Evolutionary conservation across 495 filamentous ascomycete genomes (phyloP), one percentile per base, ranked within the genome.

Genomic region (Aspergillus egyptiacus): DNA sequence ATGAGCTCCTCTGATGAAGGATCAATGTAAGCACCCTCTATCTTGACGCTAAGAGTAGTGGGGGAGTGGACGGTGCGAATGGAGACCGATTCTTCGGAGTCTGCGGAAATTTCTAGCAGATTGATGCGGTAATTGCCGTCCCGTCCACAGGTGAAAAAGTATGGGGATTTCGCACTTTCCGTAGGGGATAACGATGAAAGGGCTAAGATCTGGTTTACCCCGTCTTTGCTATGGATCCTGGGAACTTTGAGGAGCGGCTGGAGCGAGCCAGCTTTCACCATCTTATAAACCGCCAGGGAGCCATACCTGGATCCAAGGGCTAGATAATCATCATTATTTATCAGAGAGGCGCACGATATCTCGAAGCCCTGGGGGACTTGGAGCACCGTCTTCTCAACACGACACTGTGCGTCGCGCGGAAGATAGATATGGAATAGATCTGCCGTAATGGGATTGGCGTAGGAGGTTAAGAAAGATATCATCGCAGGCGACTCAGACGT

Each of bases 81-180:
- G 3, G 49, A 46, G 5, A 69, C n/a, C 1, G 42, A 6, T 19
- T 49, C 27, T 5, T 46, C 11, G 8, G 25, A 34, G 6, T 57
- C 38, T 6, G 40, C 34, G 6, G 11, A n/a, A 33, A 46, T 14
- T 8, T 56, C 33, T 2, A 68, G 3, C 25, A 59, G 45, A 50
- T 78, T 74, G 36, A 91, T 73, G 24, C 82, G 77, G 54, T 83
- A 89, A 25, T 64, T 76, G 0, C 89, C 87, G 64, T 95, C 85
- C 33, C 91, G 78, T 24, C 82, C 84, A 23, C 83, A 81, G 0
- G 85, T 84, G 15, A 94, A 33, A 69, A 77, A 25, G 25, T 58
- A 60, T 44, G 48, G 50, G 23, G 50, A 24, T n/a, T 48, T 10
- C 51, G 66, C 18, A 9, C 23, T 51, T 3, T 23, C 14, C 25